These are phyloP conservation scores for Piper longum DNA, from an alignment of 164 flowering plant genomes.

Conservation along the genomic window DNA sequence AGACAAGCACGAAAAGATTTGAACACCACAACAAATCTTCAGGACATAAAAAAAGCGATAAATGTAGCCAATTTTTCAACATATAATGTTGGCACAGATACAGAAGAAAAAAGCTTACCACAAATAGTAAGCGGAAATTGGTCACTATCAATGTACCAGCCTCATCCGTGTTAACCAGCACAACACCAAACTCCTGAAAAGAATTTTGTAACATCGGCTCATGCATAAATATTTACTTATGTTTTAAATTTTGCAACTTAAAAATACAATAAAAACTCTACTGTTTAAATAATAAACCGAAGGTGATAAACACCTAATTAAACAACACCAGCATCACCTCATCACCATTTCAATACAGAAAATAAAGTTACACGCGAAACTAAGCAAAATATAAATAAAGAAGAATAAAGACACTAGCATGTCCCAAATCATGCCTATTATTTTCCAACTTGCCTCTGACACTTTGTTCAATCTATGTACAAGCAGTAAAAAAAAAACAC, in stretches of 20 bases:
- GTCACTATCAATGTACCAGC: constrained; percentile 88
- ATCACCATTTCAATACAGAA: too few relatives aligned
- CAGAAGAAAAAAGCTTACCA: constrained; percentile 38
- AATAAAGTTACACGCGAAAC: too few relatives aligned
- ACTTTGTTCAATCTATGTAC: too few relatives aligned
- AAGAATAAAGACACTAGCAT: too few relatives aligned
- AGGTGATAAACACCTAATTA: too few relatives aligned
- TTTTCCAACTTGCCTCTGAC: too few relatives aligned
- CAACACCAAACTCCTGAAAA: constrained; percentile 74
- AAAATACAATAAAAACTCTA: not conserved
- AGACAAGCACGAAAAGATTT: not conserved
- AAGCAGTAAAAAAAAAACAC: too few relatives aligned
- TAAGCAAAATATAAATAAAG: too few relatives aligned
- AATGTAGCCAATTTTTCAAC: not conserved
- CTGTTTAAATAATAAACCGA: not conserved
- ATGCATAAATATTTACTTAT: not conserved
- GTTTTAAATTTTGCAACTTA: not conserved
- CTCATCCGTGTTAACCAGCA: constrained; percentile 83
- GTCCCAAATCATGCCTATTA: too few relatives aligned
- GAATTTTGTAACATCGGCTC: not conserved
- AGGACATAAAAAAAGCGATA: not conserved
- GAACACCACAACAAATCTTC: not conserved
- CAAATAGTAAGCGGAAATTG: constrained; percentile 80
- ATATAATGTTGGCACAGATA: not conserved
- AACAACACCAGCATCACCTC: too few relatives aligned